These are phyloP conservation scores for Leptographium galeiforme DNA, from an alignment of 2,329 filamentous ascomycete genomes.

Conservation along the genomic window DNA sequence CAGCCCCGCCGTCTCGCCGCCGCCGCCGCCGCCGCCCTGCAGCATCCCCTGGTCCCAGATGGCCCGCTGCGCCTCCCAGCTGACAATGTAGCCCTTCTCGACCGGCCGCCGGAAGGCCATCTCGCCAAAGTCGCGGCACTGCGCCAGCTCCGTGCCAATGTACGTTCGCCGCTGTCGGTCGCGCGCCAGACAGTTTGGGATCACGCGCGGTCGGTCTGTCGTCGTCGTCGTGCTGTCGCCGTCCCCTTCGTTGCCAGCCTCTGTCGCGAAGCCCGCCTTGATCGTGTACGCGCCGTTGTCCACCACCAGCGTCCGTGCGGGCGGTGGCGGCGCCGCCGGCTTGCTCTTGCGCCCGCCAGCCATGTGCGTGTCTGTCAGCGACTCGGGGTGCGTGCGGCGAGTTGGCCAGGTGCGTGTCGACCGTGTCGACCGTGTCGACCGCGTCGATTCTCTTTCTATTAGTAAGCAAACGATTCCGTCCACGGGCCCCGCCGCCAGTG, in stretches of 20 bases:
- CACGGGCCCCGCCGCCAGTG: too few relatives aligned
- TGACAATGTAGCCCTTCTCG: conserved; percentile 89
- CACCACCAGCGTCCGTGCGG: conserved; percentile 63
- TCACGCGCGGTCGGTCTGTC: conserved; percentile 42
- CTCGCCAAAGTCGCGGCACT: conserved; percentile 81
- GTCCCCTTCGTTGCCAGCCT: conserved; percentile 20
- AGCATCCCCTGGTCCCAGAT: conserved; percentile 92
- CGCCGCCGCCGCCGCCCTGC: conserved; percentile 35
- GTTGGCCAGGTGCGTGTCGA: too few relatives aligned
- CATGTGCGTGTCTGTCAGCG: conserved; percentile 17
- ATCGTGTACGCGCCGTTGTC: conserved; percentile 89
- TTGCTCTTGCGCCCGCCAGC: conserved; percentile 39
- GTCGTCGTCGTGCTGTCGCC: conserved; percentile 7
- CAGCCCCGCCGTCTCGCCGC: conserved; percentile 36
- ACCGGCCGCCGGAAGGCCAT: conserved; percentile 76
- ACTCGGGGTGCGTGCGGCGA: too few relatives aligned
- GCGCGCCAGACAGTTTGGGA: conserved; percentile 83
- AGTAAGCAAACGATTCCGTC: too few relatives aligned
- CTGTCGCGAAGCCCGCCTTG: conserved; percentile 68
- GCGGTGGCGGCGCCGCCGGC: conserved; percentile 34
- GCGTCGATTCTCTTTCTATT: too few relatives aligned
- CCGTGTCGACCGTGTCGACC: too few relatives aligned
- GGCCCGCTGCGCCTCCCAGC: conserved; percentile 91
- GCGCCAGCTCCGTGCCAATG: conserved; percentile 62
- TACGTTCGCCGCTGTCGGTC: conserved; percentile 68